Evolutionary conservation across 2,329 filamentous ascomycete genomes (phyloP).

Genomic region (Hyphodiscus sp.): DNA sequence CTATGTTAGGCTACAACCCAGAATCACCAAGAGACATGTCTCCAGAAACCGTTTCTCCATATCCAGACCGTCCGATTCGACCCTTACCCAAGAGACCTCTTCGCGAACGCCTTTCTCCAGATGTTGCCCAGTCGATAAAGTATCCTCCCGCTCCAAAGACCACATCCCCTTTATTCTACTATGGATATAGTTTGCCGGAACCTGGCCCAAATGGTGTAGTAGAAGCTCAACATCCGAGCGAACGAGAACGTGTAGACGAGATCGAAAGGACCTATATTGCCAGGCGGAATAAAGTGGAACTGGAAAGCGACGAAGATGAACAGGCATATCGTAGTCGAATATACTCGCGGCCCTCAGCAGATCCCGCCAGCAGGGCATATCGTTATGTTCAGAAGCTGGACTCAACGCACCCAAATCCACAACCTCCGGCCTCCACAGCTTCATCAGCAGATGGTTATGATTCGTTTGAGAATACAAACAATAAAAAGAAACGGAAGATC

Average conservation of each 20-base stretch:
- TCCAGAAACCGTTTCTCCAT: constrained; percentile 72
- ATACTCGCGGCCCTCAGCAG: constrained; percentile 41
- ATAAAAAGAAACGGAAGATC: constrained; percentile 99
- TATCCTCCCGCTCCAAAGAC: constrained; percentile 73
- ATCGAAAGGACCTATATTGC: constrained; percentile 31
- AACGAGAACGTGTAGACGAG: constrained; percentile 27
- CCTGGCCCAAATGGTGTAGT: constrained; percentile 26
- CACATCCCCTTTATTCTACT: constrained; percentile 69
- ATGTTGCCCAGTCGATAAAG: constrained; percentile 73
- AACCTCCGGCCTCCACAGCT: constrained; percentile 60
- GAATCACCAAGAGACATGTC: constrained; percentile 45
- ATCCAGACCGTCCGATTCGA: constrained; percentile 85
- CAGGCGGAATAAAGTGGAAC: constrained; percentile 48
- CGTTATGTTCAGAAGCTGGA: constrained; percentile 40
- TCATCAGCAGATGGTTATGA: constrained; percentile 85
- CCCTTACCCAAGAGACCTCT: constrained; percentile 85
- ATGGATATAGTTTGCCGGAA: constrained; percentile 41
- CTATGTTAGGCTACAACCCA: constrained; percentile 25
- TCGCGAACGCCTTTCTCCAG: constrained; percentile 78
- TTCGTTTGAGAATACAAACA: constrained; percentile 96
- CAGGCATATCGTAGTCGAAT: constrained; percentile 29
- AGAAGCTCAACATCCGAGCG: constrained; percentile 25
- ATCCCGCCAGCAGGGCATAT: constrained; percentile 37
- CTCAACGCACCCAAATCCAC: constrained; percentile 40
- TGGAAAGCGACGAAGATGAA: constrained; percentile 56